Percentiles rank a stretch among this genome's conserved stretches.
These are phyloP conservation scores for Adansonia grandidieri DNA, from an alignment of 441 rosid species.

Conservation along the genomic window DNA sequence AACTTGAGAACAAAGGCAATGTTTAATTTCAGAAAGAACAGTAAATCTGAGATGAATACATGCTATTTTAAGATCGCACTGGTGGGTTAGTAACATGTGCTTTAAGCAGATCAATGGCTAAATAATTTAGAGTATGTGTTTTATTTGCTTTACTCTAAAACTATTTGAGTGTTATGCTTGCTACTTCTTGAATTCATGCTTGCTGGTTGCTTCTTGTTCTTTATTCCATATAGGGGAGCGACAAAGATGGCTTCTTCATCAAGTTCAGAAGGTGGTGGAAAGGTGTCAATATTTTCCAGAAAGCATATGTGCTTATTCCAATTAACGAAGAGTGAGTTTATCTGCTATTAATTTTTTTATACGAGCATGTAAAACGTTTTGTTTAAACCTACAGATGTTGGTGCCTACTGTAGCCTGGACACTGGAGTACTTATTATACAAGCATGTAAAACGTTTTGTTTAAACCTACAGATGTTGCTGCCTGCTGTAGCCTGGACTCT, in stretches of 20 bases:
- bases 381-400: not conserved
- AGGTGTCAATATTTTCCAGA: conserved; percentile 81
- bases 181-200: not conserved
- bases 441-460: conserved; percentile 19
- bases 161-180: conserved; percentile 19
- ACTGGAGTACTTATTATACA: not conserved
- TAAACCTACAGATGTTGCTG: not conserved
- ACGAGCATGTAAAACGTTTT: conserved; percentile 18
- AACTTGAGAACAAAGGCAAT: not conserved
- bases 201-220: conserved; percentile 21
- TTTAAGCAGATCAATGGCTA: not conserved
- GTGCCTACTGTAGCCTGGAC: not conserved
- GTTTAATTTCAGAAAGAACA: not conserved
- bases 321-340: conserved; percentile 85
- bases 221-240: conserved; percentile 45
- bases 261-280: conserved; percentile 99
- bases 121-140: not conserved
- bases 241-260: conserved; percentile 63
- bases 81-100: not conserved
- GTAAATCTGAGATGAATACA: not conserved
- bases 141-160: not conserved
- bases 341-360: conserved; percentile 7
- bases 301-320: conserved; percentile 86
- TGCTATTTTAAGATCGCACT: conserved; percentile 3
- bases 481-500: not conserved